Base-by-base conservation (phyloP, 2,329 filamentous ascomycete genomes). In the Ilyonectria sp. region DNA sequence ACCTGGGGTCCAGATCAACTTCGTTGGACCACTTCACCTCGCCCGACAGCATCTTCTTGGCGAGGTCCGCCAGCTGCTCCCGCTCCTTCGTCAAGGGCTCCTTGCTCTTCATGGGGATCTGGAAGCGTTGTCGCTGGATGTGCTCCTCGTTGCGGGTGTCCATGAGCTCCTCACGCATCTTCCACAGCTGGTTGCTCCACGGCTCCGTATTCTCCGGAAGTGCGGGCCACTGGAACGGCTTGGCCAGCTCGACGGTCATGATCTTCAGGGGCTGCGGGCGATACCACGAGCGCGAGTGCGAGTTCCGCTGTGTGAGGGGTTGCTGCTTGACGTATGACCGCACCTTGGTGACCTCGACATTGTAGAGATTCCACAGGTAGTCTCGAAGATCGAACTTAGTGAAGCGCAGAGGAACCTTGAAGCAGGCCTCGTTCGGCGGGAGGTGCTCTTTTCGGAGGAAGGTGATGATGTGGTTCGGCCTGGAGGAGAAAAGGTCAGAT, bases 351-450 rank as follows among this genome's bases (percentile, higher is more conserved):
- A 92, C 89, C 71, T 91, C 87, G 69, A 98, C 91, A 68, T 88
- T 87, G 86, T 99, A 99, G 49, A 89, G 89, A 81, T 97, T 91
- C 84, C 90, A 93, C 69, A 99, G 91, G 85, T 98, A 99, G 85
- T 98, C 95, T 81, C 94, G 93, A 47, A 99, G 85, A 81, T 99
- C 96, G 82, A 98, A 92, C 84, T 99, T 99, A 86, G 94, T 97
- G 86, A 98, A 94, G 75, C 89, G 91, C 75, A 98, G 88, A 11
- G 96, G 96, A 35, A 98, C 95, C 77, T 92, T 87, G 89, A 99
- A 99, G 76, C 91, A 92, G 70, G 95, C 96, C 80, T 93, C 94
- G 80, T 91, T 92, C 21, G 95, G 90, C 8, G 93, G 91, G 60
- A 93, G 88, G 73, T 89, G 86, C 33, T 90, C 89, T 65, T 91